phyloP scores from a whole-genome alignment of 2,329 filamentous ascomycete species.

The Pyrenochaeta sp. region DNA sequence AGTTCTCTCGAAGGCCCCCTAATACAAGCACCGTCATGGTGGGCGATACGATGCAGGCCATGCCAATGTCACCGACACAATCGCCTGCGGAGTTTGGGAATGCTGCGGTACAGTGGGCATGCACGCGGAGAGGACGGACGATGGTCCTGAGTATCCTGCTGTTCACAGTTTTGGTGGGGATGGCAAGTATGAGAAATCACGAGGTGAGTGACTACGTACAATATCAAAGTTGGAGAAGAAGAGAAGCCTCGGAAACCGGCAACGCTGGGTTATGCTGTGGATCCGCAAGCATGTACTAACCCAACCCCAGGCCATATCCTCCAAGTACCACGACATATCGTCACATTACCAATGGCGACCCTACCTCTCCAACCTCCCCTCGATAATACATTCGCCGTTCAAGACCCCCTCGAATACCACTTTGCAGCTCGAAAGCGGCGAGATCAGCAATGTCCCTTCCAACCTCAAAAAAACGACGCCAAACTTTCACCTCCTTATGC shows the following conservation, averaged over 20 bases:
- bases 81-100: constrained; percentile 31
- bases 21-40: constrained; percentile 22
- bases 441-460: constrained; percentile 34
- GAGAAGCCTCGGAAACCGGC: not conserved
- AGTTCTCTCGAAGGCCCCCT: not conserved
- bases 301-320: constrained; percentile 30
- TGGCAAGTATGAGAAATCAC: constrained; percentile 25
- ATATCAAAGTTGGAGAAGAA: not conserved
- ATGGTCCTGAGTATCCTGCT: constrained; percentile 30
- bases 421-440: constrained; percentile 44
- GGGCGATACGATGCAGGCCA: constrained; percentile 31
- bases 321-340: constrained; percentile 35
- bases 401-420: constrained; percentile 44
- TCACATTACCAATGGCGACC: constrained; percentile 42
- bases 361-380: constrained; percentile 30
- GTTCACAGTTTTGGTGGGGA: constrained; percentile 27
- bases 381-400: constrained; percentile 36
- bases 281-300: constrained; percentile 8
- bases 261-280: not conserved
- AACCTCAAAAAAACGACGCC: constrained; percentile 44
- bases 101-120: constrained; percentile 41
- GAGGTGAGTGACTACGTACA: constrained; percentile 23
- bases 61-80: constrained; percentile 36
- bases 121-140: constrained; percentile 40
- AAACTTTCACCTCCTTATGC: constrained; percentile 65